These are phyloP conservation scores for Perkinsela sp. DNA, from an alignment of 208 protist genomes.

Conservation along the genomic window DNA sequence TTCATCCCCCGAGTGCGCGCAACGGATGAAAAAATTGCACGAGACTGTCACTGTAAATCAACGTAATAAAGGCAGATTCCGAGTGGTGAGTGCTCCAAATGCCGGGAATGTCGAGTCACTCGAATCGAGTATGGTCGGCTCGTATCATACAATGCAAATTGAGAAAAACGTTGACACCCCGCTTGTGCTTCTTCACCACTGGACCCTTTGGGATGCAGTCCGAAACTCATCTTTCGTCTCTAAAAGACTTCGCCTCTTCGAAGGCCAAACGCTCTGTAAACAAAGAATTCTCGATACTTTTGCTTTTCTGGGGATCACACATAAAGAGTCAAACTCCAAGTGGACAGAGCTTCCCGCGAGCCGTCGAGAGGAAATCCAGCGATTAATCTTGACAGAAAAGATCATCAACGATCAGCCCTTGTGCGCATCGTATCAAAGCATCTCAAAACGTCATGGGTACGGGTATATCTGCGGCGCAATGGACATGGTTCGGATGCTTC, in stretches of 20 bases:
- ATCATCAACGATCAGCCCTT: neutral
- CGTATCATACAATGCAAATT: neutral
- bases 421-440: neutral
- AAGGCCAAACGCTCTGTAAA: neutral
- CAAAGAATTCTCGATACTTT: neutral
- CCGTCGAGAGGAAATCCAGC: neutral
- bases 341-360: neutral
- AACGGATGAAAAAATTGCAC: neutral
- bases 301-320: neutral
- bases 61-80: neutral
- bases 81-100: neutral
- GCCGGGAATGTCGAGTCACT: neutral
- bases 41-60: neutral
- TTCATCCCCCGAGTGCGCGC: neutral
- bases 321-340: neutral
- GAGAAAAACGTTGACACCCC: neutral
- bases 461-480: neutral
- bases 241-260: neutral
- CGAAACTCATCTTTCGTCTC: neutral
- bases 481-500: neutral
- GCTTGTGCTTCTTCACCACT: neutral
- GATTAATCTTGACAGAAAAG: neutral
- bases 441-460: neutral
- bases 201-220: neutral
- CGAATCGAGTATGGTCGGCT: neutral